Conservation (phyloP, 163 green algal genomes). For the Trebouxia gelatinosa region DNA sequence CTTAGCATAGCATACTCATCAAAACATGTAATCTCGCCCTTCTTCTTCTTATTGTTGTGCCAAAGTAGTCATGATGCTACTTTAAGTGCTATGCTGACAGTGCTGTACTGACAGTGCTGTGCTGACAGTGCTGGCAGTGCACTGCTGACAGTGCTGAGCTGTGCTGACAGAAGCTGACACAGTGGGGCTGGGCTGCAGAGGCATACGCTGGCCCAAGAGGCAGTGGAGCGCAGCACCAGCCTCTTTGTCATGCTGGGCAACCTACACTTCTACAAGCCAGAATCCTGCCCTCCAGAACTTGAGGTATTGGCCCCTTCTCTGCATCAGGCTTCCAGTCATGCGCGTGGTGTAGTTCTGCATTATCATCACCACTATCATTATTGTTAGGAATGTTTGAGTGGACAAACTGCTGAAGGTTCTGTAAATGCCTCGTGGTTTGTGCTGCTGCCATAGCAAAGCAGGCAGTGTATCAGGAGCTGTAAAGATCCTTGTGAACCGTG, state of each 20-base stretch:
- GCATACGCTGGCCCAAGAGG: constrained; percentile 6
- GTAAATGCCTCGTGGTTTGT: no score
- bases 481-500: no score
- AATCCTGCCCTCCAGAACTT: background rate
- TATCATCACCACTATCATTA: no score
- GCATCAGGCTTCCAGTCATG: no score
- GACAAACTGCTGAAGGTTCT: no score
- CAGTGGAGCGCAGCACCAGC: constrained; percentile 26
- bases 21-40: background rate
- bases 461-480: no score
- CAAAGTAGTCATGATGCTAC: background rate
- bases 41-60: no score
- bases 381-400: no score
- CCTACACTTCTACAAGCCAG: constrained; percentile 41
- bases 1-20: background rate
- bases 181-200: constrained; percentile 6
- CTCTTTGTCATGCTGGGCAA: constrained; percentile 36
- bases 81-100: background rate
- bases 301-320: no score
- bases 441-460: no score
- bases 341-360: no score
- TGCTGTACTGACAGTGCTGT: background rate
- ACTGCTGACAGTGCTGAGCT: background rate
- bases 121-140: background rate
- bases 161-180: background rate